A percentile compares a stretch with the other conserved stretches of the same genome.
These are phyloP conservation scores for Stachybotrys chlorohalonatus DNA, from an alignment of 2,329 filamentous ascomycete genomes.

Conservation along the genomic window DNA sequence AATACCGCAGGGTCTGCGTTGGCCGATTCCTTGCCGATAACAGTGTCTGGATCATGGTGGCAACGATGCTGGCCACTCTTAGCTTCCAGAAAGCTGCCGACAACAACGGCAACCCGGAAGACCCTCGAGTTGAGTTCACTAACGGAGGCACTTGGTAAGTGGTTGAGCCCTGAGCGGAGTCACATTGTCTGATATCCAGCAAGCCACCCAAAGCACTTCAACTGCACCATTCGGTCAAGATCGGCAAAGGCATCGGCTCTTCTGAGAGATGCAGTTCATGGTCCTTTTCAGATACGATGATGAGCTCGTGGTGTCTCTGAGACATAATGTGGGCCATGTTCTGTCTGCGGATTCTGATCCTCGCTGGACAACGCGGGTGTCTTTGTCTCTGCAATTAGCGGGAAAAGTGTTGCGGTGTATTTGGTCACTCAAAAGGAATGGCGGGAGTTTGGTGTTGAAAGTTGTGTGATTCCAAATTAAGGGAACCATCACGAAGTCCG, in stretches of 20 bases:
- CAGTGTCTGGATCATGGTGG: conserved; percentile 25
- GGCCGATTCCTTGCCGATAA: conserved; percentile 23
- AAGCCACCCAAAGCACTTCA: conserved; percentile 22
- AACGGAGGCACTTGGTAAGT: conserved; percentile 22
- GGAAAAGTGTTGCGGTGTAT: too few relatives aligned
- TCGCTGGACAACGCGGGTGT: too few relatives aligned
- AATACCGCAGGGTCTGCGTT: conserved; percentile 16
- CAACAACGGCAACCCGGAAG: conserved; percentile 13
- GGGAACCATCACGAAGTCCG: too few relatives aligned
- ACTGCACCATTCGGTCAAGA: conserved; percentile 15
- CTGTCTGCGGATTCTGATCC: too few relatives aligned
- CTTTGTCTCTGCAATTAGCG: too few relatives aligned
- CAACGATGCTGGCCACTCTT: conserved; percentile 21
- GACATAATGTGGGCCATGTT: too few relatives aligned
- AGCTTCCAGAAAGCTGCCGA: conserved; percentile 15
- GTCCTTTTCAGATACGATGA: background rate
- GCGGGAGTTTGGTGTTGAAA: too few relatives aligned
- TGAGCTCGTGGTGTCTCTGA: background rate
- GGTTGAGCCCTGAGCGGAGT: background rate
- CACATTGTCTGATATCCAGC: background rate
- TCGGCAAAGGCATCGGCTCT: conserved; percentile 7
- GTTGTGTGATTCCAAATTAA: too few relatives aligned
- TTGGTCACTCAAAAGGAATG: too few relatives aligned
- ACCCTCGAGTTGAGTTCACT: conserved; percentile 17
- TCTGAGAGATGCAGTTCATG: background rate